phyloP scores from a whole-genome alignment of 225 moss, liverwort and hornwort genomes.

The Bryoerythrophyllum caledonicum region DNA sequence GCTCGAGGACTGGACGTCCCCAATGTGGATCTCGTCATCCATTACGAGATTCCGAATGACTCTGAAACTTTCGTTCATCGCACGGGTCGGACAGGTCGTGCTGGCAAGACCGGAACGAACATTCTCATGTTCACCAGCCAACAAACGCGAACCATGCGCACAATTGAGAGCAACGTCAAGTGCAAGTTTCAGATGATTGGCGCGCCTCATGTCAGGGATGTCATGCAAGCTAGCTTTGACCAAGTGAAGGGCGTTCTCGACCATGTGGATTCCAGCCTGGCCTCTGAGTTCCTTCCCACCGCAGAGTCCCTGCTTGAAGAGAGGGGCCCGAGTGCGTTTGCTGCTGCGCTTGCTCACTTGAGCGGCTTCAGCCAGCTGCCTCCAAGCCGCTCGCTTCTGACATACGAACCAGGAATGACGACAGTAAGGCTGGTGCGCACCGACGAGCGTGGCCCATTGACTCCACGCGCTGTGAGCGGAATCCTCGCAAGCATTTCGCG shows the following conservation, averaged over 20 bases:
- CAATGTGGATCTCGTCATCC: slow-evolving; percentile 87
- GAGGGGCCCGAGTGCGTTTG: slow-evolving; percentile 71
- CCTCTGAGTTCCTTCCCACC: slow-evolving; percentile 78
- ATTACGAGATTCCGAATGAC: slow-evolving; percentile 91
- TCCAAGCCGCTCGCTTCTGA: slow-evolving; percentile 78
- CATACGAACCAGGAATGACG: slow-evolving; percentile 72
- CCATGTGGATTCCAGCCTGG: slow-evolving; percentile 70
- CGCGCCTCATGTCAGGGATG: slow-evolving; percentile 76
- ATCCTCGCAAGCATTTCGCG: slow-evolving; percentile 45
- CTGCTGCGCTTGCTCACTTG: slow-evolving; percentile 93
- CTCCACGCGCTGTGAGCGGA: slow-evolving; percentile 48
- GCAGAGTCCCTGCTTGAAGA: slow-evolving; percentile 73
- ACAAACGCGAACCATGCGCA: slow-evolving; percentile 76
- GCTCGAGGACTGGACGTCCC: slow-evolving; percentile 93
- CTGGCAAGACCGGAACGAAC: slow-evolving; percentile 89
- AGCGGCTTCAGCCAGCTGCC: slow-evolving; percentile 96
- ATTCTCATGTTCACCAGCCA: slow-evolving; percentile 76
- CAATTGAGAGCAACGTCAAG: slow-evolving; percentile 89
- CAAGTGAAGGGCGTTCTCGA: slow-evolving; percentile 71
- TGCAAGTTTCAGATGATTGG: slow-evolving; percentile 77
- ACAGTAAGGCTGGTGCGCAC: slow-evolving; percentile 46
- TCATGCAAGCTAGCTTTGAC: slow-evolving; percentile 73
- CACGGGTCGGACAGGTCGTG: slow-evolving; percentile 90
- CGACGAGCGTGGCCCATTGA: slow-evolving; percentile 18
- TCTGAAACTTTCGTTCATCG: slow-evolving; percentile 98